Evolutionary conservation across 2,329 filamentous ascomycete genomes (phyloP), one percentile per base, ranked within the genome.

Genomic region (Fusarium albidum): DNA sequence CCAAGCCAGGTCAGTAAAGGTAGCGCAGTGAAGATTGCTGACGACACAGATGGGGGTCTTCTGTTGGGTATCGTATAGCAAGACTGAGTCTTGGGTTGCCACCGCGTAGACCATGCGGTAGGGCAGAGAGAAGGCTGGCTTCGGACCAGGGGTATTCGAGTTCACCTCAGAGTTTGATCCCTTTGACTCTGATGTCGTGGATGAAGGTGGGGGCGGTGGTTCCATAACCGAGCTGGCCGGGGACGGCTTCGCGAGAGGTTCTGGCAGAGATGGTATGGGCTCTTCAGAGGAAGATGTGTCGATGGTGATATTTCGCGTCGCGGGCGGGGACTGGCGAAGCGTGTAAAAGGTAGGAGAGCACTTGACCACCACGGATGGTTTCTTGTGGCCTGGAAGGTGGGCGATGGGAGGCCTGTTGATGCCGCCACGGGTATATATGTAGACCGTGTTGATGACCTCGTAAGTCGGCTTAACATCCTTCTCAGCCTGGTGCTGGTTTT

Each of bases 31-130:
- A 61, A 99, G 77, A 69, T 99, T 99, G 82, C 92, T 98, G 41
- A 99, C 94, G 32, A 98, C 83, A 70, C 92, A 96, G 29, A 99
- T 79, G 3, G 95, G 95, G 8, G 92, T 96, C 68, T 93, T 90
- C 70, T 99, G 95, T 69, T 99, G 95, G 0, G 95, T 99, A 73
- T 99, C 95, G 69, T 99, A 99, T 17, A 99, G 82, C 35, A 97
- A 79, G 5, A 99, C 91, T 0, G 95, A 91, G 74, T 99, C 95
- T 70, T 98, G 94, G 0, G 95, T 99, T 8, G 95, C 96, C 31
- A 99, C 94, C 4, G 94, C 95, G 74, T 98, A 99, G 0, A 99
- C 84, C 79, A 99, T 92, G 21, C 95, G 88, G 72, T 99, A 98
- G 1, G 92, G 90, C 37, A 99, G 78, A 3, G 87, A 84, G 73